Evolutionary conservation across 2,329 filamentous ascomycete genomes (phyloP), one percentile per base, ranked within the genome.

Genomic region (Venturia effusa): DNA sequence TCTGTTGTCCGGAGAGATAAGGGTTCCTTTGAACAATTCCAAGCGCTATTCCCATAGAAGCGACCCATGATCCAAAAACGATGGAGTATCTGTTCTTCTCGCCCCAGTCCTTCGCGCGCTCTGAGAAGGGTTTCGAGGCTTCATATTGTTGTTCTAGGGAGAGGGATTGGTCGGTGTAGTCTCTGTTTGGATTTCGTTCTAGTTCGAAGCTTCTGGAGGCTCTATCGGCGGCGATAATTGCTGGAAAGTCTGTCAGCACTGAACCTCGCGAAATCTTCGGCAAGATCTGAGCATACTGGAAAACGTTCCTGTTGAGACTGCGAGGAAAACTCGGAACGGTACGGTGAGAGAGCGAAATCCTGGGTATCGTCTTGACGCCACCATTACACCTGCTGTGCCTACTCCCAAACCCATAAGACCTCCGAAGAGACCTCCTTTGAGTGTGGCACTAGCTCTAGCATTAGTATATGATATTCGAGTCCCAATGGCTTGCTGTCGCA

Each of bases 281-380:
- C 8, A 55, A 17, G 19, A 15, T 17, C 27, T 41, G 1, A 11
- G 68, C 75, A 39, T 72, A 79, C 91, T 88, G 67, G 86, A 82
- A 73, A 96, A 96, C 4, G 94, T 97, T 59, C 84, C 86, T 13
- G 86, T 75, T 10, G 91, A 96, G 55, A 89, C 88, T 68, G 94
- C 84, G 67, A 97, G 85, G 84, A 97, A 99, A 63, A 90, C 82
- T 69, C 91, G 90, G 83, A 99, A 92, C 22, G 92, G 94, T 0
- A 97, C 73, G 0, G 93, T 96, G 66, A 99, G 86, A 68, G 81
- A 78, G 68, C 90, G 86, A 81, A 97, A 90, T 70, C 85, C 86
- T 60, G 85, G 81, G 76, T 88, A 97, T 71, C 92, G 87, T 67
- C 80, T 80, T 62, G 84, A 83, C 24, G 88, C 91, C 60, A 78